Conservation (phyloP, 768 basidiomycete genomes). For the Lyophyllum decastes region DNA sequence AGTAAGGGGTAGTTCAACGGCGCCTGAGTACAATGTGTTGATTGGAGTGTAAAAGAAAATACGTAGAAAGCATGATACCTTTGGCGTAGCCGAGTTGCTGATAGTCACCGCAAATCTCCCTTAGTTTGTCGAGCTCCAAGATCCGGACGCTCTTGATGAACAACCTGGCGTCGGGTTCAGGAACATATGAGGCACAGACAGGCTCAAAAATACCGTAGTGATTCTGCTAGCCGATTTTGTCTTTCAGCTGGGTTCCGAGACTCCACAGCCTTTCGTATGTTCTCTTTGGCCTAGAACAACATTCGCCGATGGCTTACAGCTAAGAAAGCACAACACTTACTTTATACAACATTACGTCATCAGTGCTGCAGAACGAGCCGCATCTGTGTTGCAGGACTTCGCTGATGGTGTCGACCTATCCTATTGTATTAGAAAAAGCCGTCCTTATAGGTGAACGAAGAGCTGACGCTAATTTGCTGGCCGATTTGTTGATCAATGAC, state of each 20-base stretch:
- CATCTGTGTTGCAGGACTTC: constrained; percentile 93
- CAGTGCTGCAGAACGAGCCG: constrained; percentile 96
- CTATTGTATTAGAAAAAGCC: constrained; percentile 11
- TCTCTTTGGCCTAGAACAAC: constrained; percentile 79
- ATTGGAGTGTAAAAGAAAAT: not conserved
- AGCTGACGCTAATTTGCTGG: constrained; percentile 87
- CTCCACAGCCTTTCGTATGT: constrained; percentile 86
- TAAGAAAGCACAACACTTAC: constrained; percentile 34
- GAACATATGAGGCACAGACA: not conserved
- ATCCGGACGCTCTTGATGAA: constrained; percentile 89
- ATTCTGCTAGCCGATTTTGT: constrained; percentile 81
- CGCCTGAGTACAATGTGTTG: constrained; percentile 48
- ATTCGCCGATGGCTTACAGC: not conserved
- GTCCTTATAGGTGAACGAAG: not conserved
- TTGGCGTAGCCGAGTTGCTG: constrained; percentile 80
- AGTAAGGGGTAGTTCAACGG: constrained; percentile 80
- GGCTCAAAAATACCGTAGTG: constrained; percentile 63
- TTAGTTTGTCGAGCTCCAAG: constrained; percentile 79
- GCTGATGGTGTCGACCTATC: constrained; percentile 93
- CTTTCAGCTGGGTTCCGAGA: constrained; percentile 73
- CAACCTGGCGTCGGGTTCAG: constrained; percentile 47
- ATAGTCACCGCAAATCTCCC: constrained; percentile 89
- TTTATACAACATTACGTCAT: constrained; percentile 98
- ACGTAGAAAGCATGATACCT: constrained; percentile 43
- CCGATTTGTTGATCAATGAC: constrained; percentile 98